Evolutionary conservation across 441 rosid genomes (phyloP), one percentile per base, ranked within the genome.

Genomic region (Aquilaria agallochum): DNA sequence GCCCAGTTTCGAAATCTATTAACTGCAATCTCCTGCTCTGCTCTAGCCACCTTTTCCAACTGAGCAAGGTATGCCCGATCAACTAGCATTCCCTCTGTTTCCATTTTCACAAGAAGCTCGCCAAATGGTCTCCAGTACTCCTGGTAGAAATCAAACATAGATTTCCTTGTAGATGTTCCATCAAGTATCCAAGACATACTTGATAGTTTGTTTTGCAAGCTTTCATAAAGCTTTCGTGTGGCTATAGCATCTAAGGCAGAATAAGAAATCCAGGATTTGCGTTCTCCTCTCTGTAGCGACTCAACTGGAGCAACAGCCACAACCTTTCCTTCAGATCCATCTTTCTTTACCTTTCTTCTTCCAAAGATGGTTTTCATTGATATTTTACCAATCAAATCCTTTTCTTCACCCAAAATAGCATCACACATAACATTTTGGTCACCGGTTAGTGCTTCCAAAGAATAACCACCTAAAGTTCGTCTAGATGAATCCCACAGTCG

Each of bases 401-500:
- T 78, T 72, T 76, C 79, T 57, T 72, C 77, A 32, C 75, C 60
- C 50, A 75, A 73, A 11, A 53, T 54, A 72, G 72, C 76, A 36
- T 70, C 82, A 55, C 66, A 50, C 84, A 89, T 87, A 66, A 94
- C 87, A 49, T 50, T 74, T 61, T 56, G 65, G 61, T 91, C 90
- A 62, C 92, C 73, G 3, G 96, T 86, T 66, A 95, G 97, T 70
- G 92, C 97, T 84, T 95, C 99, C 50, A 95, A 92, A 51, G 96
- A 89, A 79, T 95, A 95, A 20, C 96, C 99, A 77, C 99, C 99
- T 0, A 57, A 72, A 56, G 73, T 77, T 54, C 78, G 81, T 68
- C 97, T 83, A 31, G 99, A 89, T 51, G 99, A 94, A 80, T 94
- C 83, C 96, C 96, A 91, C 62, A 91, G 70, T 30, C 97, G 79